Base-by-base conservation (phyloP, 805 yeast species). In the Hanseniaspora jakobsenii region DNA sequence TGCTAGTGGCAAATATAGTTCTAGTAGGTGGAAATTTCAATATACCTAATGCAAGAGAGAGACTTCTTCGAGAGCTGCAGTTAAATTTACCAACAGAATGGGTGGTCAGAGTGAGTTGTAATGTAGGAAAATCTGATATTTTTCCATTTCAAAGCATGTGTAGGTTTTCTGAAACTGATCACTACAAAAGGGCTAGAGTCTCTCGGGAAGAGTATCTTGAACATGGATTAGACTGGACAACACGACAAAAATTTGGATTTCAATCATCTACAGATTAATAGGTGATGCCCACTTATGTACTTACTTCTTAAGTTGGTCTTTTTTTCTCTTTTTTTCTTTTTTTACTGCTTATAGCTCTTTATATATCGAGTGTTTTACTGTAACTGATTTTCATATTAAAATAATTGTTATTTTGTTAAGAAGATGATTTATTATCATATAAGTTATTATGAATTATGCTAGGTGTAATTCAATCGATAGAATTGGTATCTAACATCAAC, bases 21-120 rank as follows among this genome's bases (percentile, higher is more conserved):
- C 65, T 86, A 9, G 73, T 77, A 1, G 98, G 99, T 0, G 98
- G 98, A 0, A 78, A 78, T 14, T 70, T 83, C 40, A 73, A 77
- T 39, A 54, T 91, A 10, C 74, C 78, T 0, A 84, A 86, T 32
- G 78, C 82, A 50, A 66, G 69, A 34, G 64, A 70, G 8, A 64
- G 98, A 44, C 58, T 91, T 12, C 55, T 67, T 0, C 60, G 65
- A 21, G 91, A 81, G 49, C 62, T 82, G 49, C 74, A 75, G 50
- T 69, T 75, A 49, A 85, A 77, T 47, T 63, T 81, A 17, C 89
- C 89, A 0, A 73, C 74, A 37, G 81, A 77, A 50, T 79, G 87
- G 77, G 70, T 68, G 29, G 78, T 81, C 6, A 64, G 73, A 30
- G 62, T 77, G 1, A 50, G 53, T 7, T 64, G 59, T 19, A 58